These are phyloP conservation scores for Chaetomiaceae sp. DNA, from an alignment of 2,329 filamentous ascomycete genomes.

Conservation along the genomic window DNA sequence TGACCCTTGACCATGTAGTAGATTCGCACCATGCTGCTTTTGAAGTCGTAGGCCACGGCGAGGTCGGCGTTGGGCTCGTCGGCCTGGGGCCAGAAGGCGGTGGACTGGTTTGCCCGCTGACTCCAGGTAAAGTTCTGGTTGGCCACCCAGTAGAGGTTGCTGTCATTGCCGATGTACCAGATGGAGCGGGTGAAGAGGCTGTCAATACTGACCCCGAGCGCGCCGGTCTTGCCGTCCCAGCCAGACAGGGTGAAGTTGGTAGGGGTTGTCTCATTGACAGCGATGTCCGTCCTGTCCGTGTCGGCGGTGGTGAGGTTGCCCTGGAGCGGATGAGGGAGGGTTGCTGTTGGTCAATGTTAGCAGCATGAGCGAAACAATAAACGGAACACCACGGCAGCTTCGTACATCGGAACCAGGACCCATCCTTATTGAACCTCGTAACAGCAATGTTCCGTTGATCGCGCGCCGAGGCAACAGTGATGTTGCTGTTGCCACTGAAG, in stretches of 20 bases:
- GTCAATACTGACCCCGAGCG: constrained; percentile 32
- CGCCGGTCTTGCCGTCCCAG: constrained; percentile 30
- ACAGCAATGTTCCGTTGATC: constrained; percentile 33
- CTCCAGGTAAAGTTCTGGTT: constrained; percentile 31
- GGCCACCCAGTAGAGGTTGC: constrained; percentile 30
- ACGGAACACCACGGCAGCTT: background rate
- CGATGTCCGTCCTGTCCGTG: constrained; percentile 24
- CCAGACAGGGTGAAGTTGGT: constrained; percentile 30
- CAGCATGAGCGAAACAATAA: background rate
- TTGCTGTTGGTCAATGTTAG: constrained; percentile 27
- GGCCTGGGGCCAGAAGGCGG: constrained; percentile 30
- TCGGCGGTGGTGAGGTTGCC: constrained; percentile 27
- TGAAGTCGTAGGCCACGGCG: constrained; percentile 29
- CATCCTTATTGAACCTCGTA: constrained; percentile 28
- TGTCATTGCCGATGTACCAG: constrained; percentile 38
- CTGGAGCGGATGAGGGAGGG: constrained; percentile 32
- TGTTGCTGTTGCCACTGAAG: constrained; percentile 31
- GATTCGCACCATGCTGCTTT: constrained; percentile 27
- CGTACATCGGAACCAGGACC: constrained; percentile 34
- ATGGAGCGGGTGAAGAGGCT: constrained; percentile 28
- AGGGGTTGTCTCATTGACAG: constrained; percentile 23
- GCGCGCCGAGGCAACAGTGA: constrained; percentile 33
- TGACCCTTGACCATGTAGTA: constrained; percentile 34
- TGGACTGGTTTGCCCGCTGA: constrained; percentile 23
- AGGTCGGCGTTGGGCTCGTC: constrained; percentile 30